These are phyloP conservation scores for Pisolithus sp. DNA, from an alignment of 768 basidiomycete species.

Conservation along the genomic window DNA sequence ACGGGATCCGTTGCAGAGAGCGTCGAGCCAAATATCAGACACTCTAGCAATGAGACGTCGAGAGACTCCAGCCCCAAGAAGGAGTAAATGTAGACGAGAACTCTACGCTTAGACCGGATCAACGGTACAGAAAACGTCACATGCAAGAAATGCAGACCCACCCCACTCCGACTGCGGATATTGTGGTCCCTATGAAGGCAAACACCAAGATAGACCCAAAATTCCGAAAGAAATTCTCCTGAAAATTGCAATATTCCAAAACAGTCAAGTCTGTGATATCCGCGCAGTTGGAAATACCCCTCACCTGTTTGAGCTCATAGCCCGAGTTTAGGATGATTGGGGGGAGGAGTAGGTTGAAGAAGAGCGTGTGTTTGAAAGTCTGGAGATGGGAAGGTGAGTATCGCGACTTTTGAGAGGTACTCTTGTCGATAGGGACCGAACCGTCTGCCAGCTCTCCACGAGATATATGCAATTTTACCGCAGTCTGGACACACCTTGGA, in stretches of 20 bases:
- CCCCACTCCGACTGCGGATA: slow-evolving; percentile 95
- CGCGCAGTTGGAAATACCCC: background rate
- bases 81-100: slow-evolving; percentile 92
- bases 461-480: no score
- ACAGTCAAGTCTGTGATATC: background rate
- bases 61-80: slow-evolving; percentile 88
- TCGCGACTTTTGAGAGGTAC: background rate
- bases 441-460: background rate
- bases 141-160: slow-evolving; percentile 33
- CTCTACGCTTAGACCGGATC: slow-evolving; percentile 54
- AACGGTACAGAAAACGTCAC: slow-evolving; percentile 19
- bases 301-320: slow-evolving; percentile 93
- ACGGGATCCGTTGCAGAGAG: slow-evolving; percentile 97
- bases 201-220: slow-evolving; percentile 94
- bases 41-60: slow-evolving; percentile 82
- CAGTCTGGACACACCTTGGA: background rate
- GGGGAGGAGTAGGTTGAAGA: slow-evolving; percentile 96
- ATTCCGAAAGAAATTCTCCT: slow-evolving; percentile 99
- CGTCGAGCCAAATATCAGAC: slow-evolving; percentile 93
- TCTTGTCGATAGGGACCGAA: no score
- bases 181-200: slow-evolving; percentile 92
- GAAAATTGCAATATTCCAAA: slow-evolving; percentile 3
- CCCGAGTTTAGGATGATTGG: slow-evolving; percentile 98
- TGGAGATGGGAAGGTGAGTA: slow-evolving; percentile 27
- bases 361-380: slow-evolving; percentile 95